Conservation (phyloP, 78 protist genomes). For the Protostelium mycophagum region DNA sequence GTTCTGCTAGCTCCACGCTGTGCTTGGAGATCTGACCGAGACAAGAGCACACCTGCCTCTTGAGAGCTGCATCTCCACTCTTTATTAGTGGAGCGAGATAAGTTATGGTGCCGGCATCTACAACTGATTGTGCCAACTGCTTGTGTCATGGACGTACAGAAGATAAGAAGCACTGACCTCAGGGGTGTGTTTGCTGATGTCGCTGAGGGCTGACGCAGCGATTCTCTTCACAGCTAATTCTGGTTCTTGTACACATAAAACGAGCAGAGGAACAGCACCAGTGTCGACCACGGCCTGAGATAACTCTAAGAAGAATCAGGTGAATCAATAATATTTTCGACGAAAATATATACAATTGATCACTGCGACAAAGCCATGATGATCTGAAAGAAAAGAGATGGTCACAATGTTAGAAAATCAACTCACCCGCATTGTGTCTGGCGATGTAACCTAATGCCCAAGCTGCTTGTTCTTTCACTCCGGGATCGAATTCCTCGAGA, state of each 20-base stretch:
- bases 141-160: neutral
- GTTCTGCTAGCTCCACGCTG: slow-evolving; percentile 85
- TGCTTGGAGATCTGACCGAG: slow-evolving; percentile 91
- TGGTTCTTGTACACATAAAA: slow-evolving; percentile 92
- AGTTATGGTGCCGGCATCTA: slow-evolving; percentile 82
- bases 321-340: too few species aligned
- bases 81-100: slow-evolving; percentile 71
- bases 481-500: slow-evolving; percentile 90
- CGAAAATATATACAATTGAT: too few species aligned
- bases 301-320: slow-evolving; percentile 6
- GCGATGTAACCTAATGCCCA: slow-evolving; percentile 94
- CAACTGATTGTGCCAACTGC: slow-evolving; percentile 76
- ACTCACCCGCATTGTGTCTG: slow-evolving; percentile 6
- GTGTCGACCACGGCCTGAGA: slow-evolving; percentile 81
- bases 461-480: slow-evolving; percentile 88
- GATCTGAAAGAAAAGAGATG: too few species aligned
- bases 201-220: slow-evolving; percentile 79
- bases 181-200: slow-evolving; percentile 86
- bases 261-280: slow-evolving; percentile 85
- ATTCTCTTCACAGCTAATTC: slow-evolving; percentile 86
- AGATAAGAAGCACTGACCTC: slow-evolving; percentile 45
- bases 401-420: neutral
- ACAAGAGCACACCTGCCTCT: slow-evolving; percentile 80
- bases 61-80: slow-evolving; percentile 76
- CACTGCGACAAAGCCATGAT: too few species aligned